Base-by-base conservation (phyloP, 2,329 filamentous ascomycete genomes). In the Alternaria sp. region DNA sequence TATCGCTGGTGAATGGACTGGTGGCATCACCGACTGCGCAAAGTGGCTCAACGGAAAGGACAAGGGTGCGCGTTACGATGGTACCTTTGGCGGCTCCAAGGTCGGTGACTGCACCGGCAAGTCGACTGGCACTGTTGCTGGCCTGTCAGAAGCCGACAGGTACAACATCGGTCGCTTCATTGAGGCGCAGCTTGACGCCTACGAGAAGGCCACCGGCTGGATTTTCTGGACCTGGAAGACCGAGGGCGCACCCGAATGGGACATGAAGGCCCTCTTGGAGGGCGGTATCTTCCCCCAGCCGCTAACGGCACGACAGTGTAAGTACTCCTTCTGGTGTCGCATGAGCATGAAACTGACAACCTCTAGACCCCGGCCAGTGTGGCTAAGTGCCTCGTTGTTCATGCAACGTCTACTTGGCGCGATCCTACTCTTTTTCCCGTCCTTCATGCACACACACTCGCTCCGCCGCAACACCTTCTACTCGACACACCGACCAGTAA, bases 191-290 rank as follows among this genome's bases (percentile, higher is more conserved):
- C 79, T 85, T 4, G 79, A 82, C 41, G 83, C 80, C 1, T 85
- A 78, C 58, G 83, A 85, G 75, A 82, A 82, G 76, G 82, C 81
- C 5, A 75, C 67, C 3, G 83, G 83, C 2, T 85, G 83, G 83
- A 82, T 84, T 68, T 84, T 83, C 73, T 85, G 83, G 83, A 83
- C 80, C 5, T 84, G 83, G 83, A 84, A 84, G 78, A 84, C 82
- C 1, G 83, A 85, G 70, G 78, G 78, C 23, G 82, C 82, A 33
- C 83, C 83, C 3, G 83, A 84, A 66, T 84, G 83, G 83, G 80
- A 85, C 60, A 84, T 84, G 81, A 68, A 83, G 70, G 78, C 80
- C 21, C 69, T 84, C 61, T 67, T 82, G 14, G 73, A 72, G 25
- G 79, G 78, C 30, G 82, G 82, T 6, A 68, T 87, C 49, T 87